These are phyloP conservation scores for Barnettozyma populi DNA, from an alignment of 805 yeast genomes.

Conservation along the genomic window DNA sequence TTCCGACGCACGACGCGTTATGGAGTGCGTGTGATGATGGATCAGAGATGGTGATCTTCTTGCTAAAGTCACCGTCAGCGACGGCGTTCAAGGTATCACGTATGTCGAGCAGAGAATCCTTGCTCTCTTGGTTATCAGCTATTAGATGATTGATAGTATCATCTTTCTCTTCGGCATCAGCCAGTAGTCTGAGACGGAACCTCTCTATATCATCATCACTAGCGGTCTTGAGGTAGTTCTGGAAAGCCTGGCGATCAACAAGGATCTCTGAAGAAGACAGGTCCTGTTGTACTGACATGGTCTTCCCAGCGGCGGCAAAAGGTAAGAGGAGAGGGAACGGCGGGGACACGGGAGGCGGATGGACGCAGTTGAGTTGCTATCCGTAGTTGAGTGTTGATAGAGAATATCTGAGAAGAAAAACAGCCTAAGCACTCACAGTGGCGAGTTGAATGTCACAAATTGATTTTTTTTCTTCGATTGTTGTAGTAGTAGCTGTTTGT, in stretches of 20 bases:
- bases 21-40: conserved; percentile 31
- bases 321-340: neutral
- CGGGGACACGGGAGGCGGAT: too few relatives aligned
- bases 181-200: conserved; percentile 1
- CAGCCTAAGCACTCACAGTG: too few relatives aligned
- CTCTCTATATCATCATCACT: conserved; percentile 4
- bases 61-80: conserved; percentile 82
- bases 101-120: conserved; percentile 5
- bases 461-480: too few relatives aligned
- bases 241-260: conserved; percentile 1
- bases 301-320: neutral
- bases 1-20: conserved; percentile 28
- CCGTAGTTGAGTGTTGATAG: too few relatives aligned
- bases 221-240: conserved; percentile 1
- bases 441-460: too few relatives aligned
- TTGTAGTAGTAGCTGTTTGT: too few relatives aligned
- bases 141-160: neutral
- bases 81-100: conserved; percentile 69
- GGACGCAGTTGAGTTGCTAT: too few relatives aligned
- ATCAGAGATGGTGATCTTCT: conserved; percentile 67
- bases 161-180: conserved; percentile 1
- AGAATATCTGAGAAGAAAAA: too few relatives aligned
- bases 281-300: neutral
- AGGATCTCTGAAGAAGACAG: neutral
- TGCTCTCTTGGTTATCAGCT: neutral